Evolutionary conservation across 148 eudicot species (phyloP), one percentile per base, ranked within the genome.

Genomic region (Chenopodium suecicum): DNA sequence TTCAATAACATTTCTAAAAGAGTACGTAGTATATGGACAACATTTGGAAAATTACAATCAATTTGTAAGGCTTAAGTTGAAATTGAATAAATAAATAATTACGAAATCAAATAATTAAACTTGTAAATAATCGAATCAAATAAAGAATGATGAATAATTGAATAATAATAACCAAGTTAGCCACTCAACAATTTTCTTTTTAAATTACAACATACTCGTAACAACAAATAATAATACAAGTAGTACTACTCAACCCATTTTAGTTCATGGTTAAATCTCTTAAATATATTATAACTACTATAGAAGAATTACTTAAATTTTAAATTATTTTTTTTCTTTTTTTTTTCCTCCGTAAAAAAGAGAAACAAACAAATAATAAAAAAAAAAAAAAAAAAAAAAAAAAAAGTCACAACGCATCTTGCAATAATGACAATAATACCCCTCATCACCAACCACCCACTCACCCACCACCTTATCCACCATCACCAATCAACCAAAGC

Each of bases 371-470:
- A 73, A 85, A 77, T 58, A 63, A 81, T 64, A 78, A 80, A 31
- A 50, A 65, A 81, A 77, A 68, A 22, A 78, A 81, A 58, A 83
- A 56, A 17, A 56, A 56, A 84, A 82, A 22, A 75, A 78, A 81
- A 56, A 83, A 84, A 80, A 84, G 67, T 54, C 78, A 86, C 82
- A 76, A 80, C 81, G 82, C 84, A 77, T 81, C 29, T 76, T 76
- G 23, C 64, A 50, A 62, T 84, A 86, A 84, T 83, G 91, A 89
- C 88, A 86, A 85, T 80, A 86, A 83, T 85, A 81, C 86, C 91
- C 86, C 88, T 41, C 71, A 69, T 34, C 88, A 34, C 27, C 68
- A 81, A 66, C 83, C 65, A 74, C 25, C 74, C 78, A 70, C 69
- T 79, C 58, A 67, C 83, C 82, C 73, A 52, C 77, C 67, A 31